Conservation (phyloP, 2,329 filamentous ascomycete genomes). For the Colletotrichum euphorbiae region DNA sequence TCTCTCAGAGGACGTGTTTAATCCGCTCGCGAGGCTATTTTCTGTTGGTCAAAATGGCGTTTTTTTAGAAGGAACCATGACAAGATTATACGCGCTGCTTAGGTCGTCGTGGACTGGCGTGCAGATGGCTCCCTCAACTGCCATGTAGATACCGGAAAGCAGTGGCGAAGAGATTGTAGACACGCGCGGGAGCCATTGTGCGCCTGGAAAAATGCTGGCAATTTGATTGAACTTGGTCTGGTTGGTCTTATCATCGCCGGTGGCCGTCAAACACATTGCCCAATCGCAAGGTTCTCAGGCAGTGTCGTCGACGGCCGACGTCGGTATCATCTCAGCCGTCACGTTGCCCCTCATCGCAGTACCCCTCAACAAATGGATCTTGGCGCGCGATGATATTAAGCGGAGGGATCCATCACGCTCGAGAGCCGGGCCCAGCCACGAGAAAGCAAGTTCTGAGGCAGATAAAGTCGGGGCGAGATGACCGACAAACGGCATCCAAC, state of each 20-base stretch:
- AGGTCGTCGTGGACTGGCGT: too few species aligned
- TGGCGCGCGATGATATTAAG: background rate
- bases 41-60: background rate
- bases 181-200: too few species aligned
- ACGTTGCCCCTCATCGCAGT: slow-evolving; percentile 10
- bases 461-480: background rate
- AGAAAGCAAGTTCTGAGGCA: background rate
- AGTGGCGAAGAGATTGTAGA: too few species aligned
- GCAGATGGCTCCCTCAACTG: too few species aligned
- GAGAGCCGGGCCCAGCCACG: background rate
- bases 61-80: too few species aligned
- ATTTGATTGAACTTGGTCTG: too few species aligned
- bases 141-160: too few species aligned
- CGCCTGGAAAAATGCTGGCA: too few species aligned
- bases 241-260: too few species aligned
- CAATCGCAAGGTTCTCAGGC: too few species aligned
- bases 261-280: too few species aligned
- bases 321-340: slow-evolving; percentile 1
- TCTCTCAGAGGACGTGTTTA: background rate
- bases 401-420: background rate
- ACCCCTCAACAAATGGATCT: background rate
- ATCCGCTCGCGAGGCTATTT: background rate
- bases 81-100: too few species aligned
- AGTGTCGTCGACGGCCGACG: background rate
- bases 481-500: slow-evolving; percentile 35